A percentile compares a stretch with the other conserved stretches of the same genome.
phyloP scores from a whole-genome alignment of 495 filamentous ascomycete genomes.

The Chaetomium cochliodes region DNA sequence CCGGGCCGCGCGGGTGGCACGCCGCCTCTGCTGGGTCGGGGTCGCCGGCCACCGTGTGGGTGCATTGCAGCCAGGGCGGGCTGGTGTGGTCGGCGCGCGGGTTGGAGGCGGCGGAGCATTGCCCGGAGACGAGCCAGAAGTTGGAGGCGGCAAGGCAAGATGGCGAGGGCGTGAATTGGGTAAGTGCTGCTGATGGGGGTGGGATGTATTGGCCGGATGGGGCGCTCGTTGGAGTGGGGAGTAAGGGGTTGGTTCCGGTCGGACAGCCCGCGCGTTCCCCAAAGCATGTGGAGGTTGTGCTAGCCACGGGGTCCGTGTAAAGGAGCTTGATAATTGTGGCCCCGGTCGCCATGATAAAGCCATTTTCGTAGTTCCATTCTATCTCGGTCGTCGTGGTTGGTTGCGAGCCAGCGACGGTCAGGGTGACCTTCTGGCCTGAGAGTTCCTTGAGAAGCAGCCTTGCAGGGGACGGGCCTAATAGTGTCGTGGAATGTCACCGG shows the following conservation, averaged over 20 bases:
- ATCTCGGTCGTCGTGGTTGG: neutral
- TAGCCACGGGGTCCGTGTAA: neutral
- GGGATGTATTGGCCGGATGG: neutral
- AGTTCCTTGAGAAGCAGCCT: neutral
- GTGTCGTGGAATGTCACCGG: neutral
- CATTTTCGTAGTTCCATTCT: slow-evolving; percentile 1
- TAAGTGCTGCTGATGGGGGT: neutral
- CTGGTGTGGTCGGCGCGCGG: neutral
- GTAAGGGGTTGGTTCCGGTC: neutral
- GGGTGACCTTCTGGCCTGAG: neutral
- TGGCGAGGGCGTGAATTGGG: neutral
- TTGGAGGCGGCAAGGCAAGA: neutral
- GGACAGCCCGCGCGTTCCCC: neutral
- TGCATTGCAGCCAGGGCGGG: neutral
- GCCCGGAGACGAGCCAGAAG: neutral
- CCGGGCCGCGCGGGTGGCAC: neutral
- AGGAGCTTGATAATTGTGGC: neutral
- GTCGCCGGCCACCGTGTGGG: neutral
- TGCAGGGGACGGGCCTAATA: neutral
- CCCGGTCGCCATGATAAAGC: neutral
- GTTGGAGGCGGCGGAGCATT: neutral
- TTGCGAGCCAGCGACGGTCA: neutral
- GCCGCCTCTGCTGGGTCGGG: neutral
- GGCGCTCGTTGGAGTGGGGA: neutral
- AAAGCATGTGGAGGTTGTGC: neutral